Percentiles rank a stretch among this genome's conserved stretches.
Conservation (phyloP, 2,329 filamentous ascomycete species). For the Fusarium palustre region DNA sequence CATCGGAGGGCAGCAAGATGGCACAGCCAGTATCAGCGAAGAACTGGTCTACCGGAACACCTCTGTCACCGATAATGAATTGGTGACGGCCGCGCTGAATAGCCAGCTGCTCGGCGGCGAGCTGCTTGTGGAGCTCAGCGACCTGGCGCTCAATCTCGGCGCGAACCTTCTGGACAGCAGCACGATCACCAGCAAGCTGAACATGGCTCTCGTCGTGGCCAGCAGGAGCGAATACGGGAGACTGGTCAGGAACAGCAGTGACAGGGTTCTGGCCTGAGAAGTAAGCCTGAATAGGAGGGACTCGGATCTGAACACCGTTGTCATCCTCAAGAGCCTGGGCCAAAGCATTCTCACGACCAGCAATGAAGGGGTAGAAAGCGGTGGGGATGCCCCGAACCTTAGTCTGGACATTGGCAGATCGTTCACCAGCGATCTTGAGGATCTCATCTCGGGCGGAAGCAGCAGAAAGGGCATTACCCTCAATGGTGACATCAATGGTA, state of each 20-base stretch:
- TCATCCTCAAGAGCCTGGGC: constrained; percentile 78
- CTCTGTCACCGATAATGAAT: constrained; percentile 90
- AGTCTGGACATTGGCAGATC: constrained; percentile 82
- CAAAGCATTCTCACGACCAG: constrained; percentile 78
- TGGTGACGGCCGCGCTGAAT: constrained; percentile 91
- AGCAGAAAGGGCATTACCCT: constrained; percentile 90
- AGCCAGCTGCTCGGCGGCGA: constrained; percentile 81
- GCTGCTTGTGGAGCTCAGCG: constrained; percentile 78
- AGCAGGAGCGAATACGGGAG: constrained; percentile 77
- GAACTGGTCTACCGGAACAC: constrained; percentile 85
- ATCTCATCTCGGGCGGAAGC: constrained; percentile 87
- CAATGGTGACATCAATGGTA: constrained; percentile 86
- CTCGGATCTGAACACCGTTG: constrained; percentile 81
- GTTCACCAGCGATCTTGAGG: constrained; percentile 86
- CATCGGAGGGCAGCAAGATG: constrained; percentile 81
- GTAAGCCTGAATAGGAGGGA: constrained; percentile 85
- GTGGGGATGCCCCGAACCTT: constrained; percentile 86
- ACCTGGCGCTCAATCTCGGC: constrained; percentile 84
- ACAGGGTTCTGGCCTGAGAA: constrained; percentile 75
- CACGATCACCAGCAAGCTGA: constrained; percentile 85
- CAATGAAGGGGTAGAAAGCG: constrained; percentile 96
- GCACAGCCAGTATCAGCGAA: constrained; percentile 90
- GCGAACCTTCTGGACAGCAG: constrained; percentile 81
- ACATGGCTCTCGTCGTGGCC: constrained; percentile 79
- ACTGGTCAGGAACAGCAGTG: constrained; percentile 70